These are phyloP conservation scores for Gnaphalium uliginosum DNA, from an alignment of 129 eudicot species.

Conservation along the genomic window DNA sequence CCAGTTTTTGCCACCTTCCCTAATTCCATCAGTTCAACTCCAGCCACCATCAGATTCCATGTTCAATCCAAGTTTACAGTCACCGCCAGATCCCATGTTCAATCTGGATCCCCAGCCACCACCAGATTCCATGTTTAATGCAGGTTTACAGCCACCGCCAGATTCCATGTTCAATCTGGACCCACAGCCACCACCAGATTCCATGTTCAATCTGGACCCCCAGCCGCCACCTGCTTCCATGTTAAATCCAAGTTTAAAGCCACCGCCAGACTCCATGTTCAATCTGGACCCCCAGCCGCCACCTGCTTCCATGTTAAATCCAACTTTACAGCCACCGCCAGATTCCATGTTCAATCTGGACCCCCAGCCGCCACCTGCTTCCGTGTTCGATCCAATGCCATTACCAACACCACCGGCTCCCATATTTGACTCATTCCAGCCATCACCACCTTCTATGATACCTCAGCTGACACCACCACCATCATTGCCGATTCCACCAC, in stretches of 20 bases:
- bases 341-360: constrained; percentile 41
- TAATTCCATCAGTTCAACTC: constrained; percentile 41
- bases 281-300: constrained; percentile 38
- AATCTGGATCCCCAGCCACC: constrained; percentile 42
- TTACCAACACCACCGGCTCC: constrained; percentile 47
- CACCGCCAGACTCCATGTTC: constrained; percentile 39
- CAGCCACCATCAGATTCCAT: constrained; percentile 43
- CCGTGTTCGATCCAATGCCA: constrained; percentile 29
- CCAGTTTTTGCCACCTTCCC: constrained; percentile 32
- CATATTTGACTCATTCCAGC: constrained; percentile 36
- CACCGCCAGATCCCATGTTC: constrained; percentile 38
- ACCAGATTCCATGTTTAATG: constrained; percentile 23
- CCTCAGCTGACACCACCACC: constrained; percentile 52
- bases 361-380: constrained; percentile 44
- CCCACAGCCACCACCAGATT: constrained; percentile 43
- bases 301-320: constrained; percentile 23
- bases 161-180: constrained; percentile 22
- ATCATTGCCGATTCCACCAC: constrained; percentile 42
- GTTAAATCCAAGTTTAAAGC: constrained; percentile 7
- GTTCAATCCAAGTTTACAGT: constrained; percentile 27
- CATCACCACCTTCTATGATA: constrained; percentile 41
- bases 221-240: constrained; percentile 45
- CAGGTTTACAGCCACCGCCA: constrained; percentile 43
- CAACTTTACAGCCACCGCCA: constrained; percentile 26
- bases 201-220: constrained; percentile 27